Evolutionary conservation across 2,329 filamentous ascomycete species (phyloP).

Genomic region (Dactylellina drechsleri): DNA sequence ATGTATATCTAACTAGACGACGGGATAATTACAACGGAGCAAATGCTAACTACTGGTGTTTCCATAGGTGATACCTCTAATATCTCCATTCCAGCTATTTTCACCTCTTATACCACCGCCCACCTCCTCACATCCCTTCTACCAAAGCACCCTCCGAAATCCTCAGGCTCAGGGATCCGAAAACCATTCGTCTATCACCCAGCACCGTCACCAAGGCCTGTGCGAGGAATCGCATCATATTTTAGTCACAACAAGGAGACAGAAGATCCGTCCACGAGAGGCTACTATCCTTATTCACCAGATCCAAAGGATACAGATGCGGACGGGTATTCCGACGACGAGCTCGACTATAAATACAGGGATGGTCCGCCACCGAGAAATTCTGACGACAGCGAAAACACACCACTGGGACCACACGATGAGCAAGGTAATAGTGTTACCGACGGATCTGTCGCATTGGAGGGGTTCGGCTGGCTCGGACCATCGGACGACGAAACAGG

Average conservation of each 20-base stretch:
- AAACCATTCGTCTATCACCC: conserved; percentile 25
- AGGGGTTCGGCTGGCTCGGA: conserved; percentile 52
- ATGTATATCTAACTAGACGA: conserved; percentile 25
- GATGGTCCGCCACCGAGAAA: conserved; percentile 3
- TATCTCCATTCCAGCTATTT: conserved; percentile 90
- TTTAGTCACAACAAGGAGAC: conserved; percentile 14
- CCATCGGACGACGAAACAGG: conserved; percentile 21
- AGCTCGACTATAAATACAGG: conserved; percentile 28
- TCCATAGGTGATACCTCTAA: conserved; percentile 84
- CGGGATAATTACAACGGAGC: too few relatives aligned
- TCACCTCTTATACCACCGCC: conserved; percentile 93
- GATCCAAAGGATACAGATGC: conserved; percentile 5
- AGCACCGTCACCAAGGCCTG: conserved; percentile 16
- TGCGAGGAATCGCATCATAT: conserved; percentile 22
- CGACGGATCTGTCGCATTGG: conserved; percentile 47
- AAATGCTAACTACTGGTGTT: conserved; percentile 5
- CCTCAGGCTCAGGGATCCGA: conserved; percentile 21
- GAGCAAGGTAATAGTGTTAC: conserved; percentile 53
- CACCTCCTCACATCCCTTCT: conserved; percentile 85
- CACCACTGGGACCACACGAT: conserved; percentile 41
- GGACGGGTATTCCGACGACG: conserved; percentile 9
- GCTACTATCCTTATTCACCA: conserved; percentile 8
- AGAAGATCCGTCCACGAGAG: conserved; percentile 12
- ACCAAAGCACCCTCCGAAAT: conserved; percentile 56
- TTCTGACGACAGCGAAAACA: conserved; percentile 26